Conservation (phyloP, 164 flowering plant species). For the Aristolochia fimbriata region DNA sequence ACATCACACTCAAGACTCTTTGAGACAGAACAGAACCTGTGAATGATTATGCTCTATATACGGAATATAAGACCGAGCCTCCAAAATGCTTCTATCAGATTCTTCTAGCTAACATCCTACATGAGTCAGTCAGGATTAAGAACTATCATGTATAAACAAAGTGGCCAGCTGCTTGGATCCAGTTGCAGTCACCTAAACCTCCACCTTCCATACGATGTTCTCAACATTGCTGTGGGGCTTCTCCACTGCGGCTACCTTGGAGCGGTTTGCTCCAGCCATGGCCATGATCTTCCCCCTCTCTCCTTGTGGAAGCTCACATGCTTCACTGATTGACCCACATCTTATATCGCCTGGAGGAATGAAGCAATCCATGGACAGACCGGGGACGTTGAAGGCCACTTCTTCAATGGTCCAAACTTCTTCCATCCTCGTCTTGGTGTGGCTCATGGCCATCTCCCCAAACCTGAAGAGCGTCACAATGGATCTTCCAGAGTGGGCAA, state of each 20-base stretch:
- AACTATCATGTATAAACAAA: slow-evolving; percentile 7
- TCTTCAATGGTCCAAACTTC: slow-evolving; percentile 81
- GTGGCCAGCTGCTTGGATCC: not conserved
- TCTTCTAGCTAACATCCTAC: slow-evolving; percentile 3
- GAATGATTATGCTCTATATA: slow-evolving; percentile 1
- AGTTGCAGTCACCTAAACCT: slow-evolving; percentile 2
- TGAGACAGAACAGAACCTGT: slow-evolving; percentile 6
- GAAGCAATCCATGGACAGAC: slow-evolving; percentile 68
- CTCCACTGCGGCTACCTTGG: slow-evolving; percentile 12
- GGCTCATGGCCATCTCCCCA: slow-evolving; percentile 76
- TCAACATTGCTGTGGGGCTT: slow-evolving; percentile 5
- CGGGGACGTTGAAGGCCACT: slow-evolving; percentile 70
- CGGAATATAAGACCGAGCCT: not conserved
- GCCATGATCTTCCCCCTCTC: slow-evolving; percentile 6
- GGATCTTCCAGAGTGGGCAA: slow-evolving; percentile 72
- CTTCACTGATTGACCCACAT: slow-evolving; percentile 9
- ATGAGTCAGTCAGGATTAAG: slow-evolving; percentile 3
- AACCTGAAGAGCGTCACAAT: slow-evolving; percentile 69
- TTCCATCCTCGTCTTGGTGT: slow-evolving; percentile 76
- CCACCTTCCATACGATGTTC: slow-evolving; percentile 12
- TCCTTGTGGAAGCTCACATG: slow-evolving; percentile 10
- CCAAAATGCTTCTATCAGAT: slow-evolving; percentile 8
- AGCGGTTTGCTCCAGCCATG: slow-evolving; percentile 6
- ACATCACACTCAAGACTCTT: not conserved
- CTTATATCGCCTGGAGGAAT: slow-evolving; percentile 43